A percentile compares a stretch with the other conserved stretches of the same genome.
These are phyloP conservation scores for Fraxinus velutina DNA, from an alignment of 305 asterid genomes.

Conservation along the genomic window DNA sequence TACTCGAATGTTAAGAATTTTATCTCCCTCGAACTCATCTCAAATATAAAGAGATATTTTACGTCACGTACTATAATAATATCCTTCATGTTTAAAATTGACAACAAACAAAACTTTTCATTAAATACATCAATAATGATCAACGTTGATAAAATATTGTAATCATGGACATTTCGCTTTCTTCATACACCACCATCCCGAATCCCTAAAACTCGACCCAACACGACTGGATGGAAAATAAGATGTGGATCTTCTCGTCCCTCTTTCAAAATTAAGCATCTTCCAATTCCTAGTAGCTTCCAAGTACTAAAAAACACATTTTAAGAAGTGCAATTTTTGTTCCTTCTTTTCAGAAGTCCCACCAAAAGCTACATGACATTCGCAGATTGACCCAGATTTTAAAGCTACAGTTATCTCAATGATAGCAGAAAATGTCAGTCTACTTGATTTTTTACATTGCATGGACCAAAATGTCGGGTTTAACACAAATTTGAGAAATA, in stretches of 20 bases:
- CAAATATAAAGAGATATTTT: neutral
- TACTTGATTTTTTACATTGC: neutral
- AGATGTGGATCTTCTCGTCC: neutral
- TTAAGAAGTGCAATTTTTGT: neutral
- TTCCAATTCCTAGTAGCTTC: conserved; percentile 22
- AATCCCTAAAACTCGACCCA: neutral
- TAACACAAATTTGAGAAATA: neutral
- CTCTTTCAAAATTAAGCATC: conserved; percentile 24
- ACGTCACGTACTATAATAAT: neutral
- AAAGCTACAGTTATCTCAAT: conserved; percentile 20
- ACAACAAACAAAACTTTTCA: neutral
- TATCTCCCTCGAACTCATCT: neutral
- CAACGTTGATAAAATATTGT: neutral
- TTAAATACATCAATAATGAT: neutral
- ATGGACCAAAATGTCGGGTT: neutral
- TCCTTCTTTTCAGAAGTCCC: neutral
- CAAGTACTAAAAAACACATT: conserved; percentile 25
- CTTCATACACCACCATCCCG: neutral
- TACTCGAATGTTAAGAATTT: neutral
- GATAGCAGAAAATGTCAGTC: conserved; percentile 2
- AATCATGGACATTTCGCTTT: neutral
- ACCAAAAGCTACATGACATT: conserved; percentile 23
- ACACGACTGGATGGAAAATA: neutral
- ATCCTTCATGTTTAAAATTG: neutral
- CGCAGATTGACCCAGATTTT: conserved; percentile 9